These are phyloP conservation scores for Chaetoscypha palmicola DNA, from an alignment of 2,329 filamentous ascomycete genomes.

Conservation along the genomic window DNA sequence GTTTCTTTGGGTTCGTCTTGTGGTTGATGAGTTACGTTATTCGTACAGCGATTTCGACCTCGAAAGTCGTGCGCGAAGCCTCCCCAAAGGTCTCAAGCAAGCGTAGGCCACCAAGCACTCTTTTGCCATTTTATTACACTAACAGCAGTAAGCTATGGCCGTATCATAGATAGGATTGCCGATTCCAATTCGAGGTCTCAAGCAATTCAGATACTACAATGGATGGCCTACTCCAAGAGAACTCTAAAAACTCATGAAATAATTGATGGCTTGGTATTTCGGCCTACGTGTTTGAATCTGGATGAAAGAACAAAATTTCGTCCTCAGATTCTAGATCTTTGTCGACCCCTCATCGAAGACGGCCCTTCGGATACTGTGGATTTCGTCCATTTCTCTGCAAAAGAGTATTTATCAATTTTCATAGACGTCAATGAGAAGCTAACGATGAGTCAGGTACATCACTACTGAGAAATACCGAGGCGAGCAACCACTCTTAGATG, in stretches of 20 bases:
- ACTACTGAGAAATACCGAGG: constrained; percentile 3
- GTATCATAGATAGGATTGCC: constrained; percentile 9
- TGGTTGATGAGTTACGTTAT: constrained; percentile 6
- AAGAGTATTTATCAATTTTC: constrained; percentile 5
- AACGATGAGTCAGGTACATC: constrained; percentile 7
- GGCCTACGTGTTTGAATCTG: background rate
- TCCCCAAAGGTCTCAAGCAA: constrained; percentile 13
- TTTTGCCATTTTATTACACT: constrained; percentile 37
- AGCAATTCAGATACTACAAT: constrained; percentile 6
- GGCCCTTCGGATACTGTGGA: constrained; percentile 7
- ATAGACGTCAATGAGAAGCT: background rate
- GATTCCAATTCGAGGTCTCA: background rate
- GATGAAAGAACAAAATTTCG: constrained; percentile 2
- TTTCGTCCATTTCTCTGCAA: constrained; percentile 17
- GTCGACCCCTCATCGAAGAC: constrained; percentile 14
- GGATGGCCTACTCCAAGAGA: constrained; percentile 14
- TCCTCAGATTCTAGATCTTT: constrained; percentile 10
- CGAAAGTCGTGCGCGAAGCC: background rate
- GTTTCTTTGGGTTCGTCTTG: constrained; percentile 16
- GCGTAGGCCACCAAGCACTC: too few relatives aligned
- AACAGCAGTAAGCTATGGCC: constrained; percentile 23
- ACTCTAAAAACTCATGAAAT: constrained; percentile 11
- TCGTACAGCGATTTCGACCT: constrained; percentile 9
- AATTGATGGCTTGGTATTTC: constrained; percentile 8
- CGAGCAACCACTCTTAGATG: constrained; percentile 3